Conservation (phyloP, 495 filamentous ascomycete genomes). For the Trichoderma gamsii region DNA sequence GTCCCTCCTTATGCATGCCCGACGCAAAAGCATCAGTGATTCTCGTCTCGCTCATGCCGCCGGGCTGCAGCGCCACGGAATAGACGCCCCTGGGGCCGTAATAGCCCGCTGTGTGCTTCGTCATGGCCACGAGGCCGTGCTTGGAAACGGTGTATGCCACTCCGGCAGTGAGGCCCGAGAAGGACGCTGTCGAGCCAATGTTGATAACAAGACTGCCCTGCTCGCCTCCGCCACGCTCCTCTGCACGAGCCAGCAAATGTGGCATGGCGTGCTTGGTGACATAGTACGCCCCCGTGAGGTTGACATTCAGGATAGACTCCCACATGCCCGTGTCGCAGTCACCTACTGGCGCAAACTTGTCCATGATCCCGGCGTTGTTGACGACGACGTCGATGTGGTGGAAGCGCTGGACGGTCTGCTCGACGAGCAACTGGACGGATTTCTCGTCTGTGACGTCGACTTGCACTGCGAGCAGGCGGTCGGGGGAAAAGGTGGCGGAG, state of each 20-base stretch:
- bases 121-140: constrained; percentile 51
- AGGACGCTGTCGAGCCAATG: constrained; percentile 38
- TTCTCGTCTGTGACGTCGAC: constrained; percentile 35
- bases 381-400: constrained; percentile 43
- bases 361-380: constrained; percentile 50
- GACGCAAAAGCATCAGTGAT: constrained; percentile 44
- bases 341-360: constrained; percentile 50
- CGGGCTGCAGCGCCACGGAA: constrained; percentile 50
- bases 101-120: constrained; percentile 56
- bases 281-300: constrained; percentile 54
- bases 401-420: constrained; percentile 30
- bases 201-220: constrained; percentile 41
- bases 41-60: constrained; percentile 51
- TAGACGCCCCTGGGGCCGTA: constrained; percentile 54
- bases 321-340: constrained; percentile 44
- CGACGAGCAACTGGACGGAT: constrained; percentile 31
- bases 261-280: constrained; percentile 47
- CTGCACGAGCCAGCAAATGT: constrained; percentile 33
- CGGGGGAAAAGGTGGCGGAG: constrained; percentile 20
- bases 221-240: background rate
- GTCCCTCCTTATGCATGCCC: constrained; percentile 42
- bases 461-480: constrained; percentile 26
- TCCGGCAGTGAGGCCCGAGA: constrained; percentile 33
- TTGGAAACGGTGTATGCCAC: constrained; percentile 52
- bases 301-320: constrained; percentile 54